Percentiles rank a stretch among this genome's conserved stretches.
phyloP scores from a whole-genome alignment of 768 basidiomycete species.

The Pleurotus citrinopileatus region DNA sequence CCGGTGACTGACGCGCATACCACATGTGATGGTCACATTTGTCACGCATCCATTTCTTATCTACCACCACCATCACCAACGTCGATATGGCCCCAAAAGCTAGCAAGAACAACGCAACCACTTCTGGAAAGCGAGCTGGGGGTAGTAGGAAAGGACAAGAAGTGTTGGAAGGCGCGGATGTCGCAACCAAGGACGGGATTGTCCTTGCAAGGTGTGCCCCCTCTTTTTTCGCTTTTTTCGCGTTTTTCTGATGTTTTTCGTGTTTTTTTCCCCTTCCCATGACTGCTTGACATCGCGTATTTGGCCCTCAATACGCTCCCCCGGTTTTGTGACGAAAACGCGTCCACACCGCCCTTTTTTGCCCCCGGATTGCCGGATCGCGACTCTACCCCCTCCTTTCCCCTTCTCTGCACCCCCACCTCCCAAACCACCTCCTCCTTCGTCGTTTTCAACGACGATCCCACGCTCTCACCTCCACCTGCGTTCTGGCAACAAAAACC shows the following conservation, averaged over 20 bases:
- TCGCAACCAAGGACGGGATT: background rate
- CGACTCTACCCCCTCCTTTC: background rate
- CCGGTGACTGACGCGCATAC: background rate
- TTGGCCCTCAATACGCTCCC: background rate
- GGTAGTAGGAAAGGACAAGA: background rate
- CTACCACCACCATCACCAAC: background rate
- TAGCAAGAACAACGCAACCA: background rate
- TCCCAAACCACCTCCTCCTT: too few relatives aligned
- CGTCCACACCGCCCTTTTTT: background rate
- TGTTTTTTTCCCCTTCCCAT: background rate
- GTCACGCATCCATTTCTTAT: background rate
- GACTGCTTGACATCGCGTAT: background rate
- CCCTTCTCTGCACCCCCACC: background rate
- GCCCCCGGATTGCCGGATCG: too few relatives aligned
- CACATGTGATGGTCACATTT: background rate
- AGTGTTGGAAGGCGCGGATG: background rate
- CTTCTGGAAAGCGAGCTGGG: background rate
- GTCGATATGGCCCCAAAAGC: background rate
- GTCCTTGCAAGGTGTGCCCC: background rate
- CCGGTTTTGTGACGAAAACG: background rate
- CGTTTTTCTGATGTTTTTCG: background rate
- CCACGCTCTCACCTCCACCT: too few relatives aligned
- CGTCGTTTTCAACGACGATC: too few relatives aligned
- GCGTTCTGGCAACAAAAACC: background rate
- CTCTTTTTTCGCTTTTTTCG: background rate